Evolutionary conservation across 768 basidiomycete species (phyloP), one percentile per base, ranked within the genome.

Genomic region (Boletellus ananiceps): DNA sequence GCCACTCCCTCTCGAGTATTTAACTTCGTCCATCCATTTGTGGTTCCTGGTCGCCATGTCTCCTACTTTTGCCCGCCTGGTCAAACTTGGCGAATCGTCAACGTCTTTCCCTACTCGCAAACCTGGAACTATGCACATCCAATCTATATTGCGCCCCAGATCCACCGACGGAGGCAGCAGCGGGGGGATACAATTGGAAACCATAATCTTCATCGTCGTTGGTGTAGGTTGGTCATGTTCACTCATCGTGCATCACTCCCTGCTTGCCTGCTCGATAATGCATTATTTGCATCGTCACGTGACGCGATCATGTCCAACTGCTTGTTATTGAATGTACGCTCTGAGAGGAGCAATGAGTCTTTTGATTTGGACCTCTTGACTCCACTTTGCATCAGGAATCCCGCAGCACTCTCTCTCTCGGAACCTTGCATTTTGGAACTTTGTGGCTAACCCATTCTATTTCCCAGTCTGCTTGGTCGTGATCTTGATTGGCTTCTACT

Each of bases 401-500:
- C 5, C 5, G 15, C 31, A 15, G 5, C 38, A 3, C 27, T 18
- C 44, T 15, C 41, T 51, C 38, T 7, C 34, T 51, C 41, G 5
- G 40, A 32, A 6, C 32, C 7, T 49, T 11, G 11, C 29, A 25
- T 50, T 43, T 23, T 29, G 8, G 25, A 23, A 16, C 16, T 14
- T 16, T 46, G 33, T 51, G n/a, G 34, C 62, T 64, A 37, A 63
- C 32, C 2, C 33, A 9, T 33, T 18, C 50, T n/a, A 18, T 33
- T 25, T 33, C 15, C 15, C 44, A 67, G 65, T 56, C 11, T 63
- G 61, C 35, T 52, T 67, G 15, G 19, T 57, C 21, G 33, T 56
- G 13, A 55, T 67, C 25, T 35, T 66, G 44, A 40, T 56, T 19
- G 66, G 65, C 16, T 66, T 67, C 55, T 64, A 54, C 46, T 35